These are phyloP conservation scores for Boletellus sp. DNA, from an alignment of 768 basidiomycete genomes.

Conservation along the genomic window DNA sequence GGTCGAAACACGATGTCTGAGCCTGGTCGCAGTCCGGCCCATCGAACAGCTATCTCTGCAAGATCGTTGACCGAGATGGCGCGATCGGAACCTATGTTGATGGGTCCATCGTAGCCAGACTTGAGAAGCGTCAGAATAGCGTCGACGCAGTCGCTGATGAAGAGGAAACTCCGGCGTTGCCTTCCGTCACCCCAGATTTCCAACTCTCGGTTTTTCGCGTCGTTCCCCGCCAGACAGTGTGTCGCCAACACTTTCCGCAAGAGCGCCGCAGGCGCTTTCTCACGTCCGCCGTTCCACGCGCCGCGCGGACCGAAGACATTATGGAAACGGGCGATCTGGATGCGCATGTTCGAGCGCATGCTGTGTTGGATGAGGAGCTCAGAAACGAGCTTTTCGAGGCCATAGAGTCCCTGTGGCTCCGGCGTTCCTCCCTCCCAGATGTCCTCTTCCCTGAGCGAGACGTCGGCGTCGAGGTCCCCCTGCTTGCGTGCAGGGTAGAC, in stretches of 20 bases:
- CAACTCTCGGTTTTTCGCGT: slow-evolving; percentile 20
- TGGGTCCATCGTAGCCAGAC: slow-evolving; percentile 33
- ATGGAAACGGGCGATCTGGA: slow-evolving; percentile 54
- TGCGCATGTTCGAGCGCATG: slow-evolving; percentile 26
- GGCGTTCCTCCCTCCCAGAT: slow-evolving; percentile 39
- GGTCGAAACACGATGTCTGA: slow-evolving; percentile 27
- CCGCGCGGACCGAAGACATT: slow-evolving; percentile 57
- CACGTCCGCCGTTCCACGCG: slow-evolving; percentile 50
- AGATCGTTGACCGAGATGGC: slow-evolving; percentile 42
- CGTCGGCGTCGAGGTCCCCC: slow-evolving; percentile 25
- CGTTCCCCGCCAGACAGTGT: slow-evolving; percentile 1
- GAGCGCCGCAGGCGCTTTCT: slow-evolving; percentile 57
- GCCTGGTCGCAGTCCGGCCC: slow-evolving; percentile 28
- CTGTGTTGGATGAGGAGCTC: slow-evolving; percentile 43
- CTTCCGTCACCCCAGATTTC: slow-evolving; percentile 58
- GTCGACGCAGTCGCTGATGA: slow-evolving; percentile 52
- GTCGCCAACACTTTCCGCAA: slow-evolving; percentile 48
- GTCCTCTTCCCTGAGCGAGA: slow-evolving; percentile 46
- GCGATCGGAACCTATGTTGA: slow-evolving; percentile 53
- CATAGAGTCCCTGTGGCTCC: slow-evolving; percentile 53
- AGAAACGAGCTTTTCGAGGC: slow-evolving; percentile 52
- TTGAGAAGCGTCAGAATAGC: slow-evolving; percentile 43
- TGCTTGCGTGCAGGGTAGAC: slow-evolving; percentile 51
- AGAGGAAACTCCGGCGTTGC: slow-evolving; percentile 55
- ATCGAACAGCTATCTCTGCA: slow-evolving; percentile 37